phyloP scores from a whole-genome alignment of 2,329 filamentous ascomycete genomes.

The Sordariomycetes sp. region DNA sequence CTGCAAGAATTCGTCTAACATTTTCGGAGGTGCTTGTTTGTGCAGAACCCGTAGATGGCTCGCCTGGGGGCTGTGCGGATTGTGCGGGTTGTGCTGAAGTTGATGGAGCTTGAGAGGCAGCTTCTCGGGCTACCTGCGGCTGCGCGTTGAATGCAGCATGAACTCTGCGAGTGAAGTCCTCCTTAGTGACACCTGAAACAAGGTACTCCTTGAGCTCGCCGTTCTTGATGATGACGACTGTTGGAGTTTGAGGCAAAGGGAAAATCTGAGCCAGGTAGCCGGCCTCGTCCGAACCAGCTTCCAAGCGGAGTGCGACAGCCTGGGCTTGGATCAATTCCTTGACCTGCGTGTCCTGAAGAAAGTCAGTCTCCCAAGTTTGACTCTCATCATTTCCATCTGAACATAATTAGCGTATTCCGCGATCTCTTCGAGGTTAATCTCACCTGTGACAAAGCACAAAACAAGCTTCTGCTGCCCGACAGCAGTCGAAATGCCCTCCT shows the following conservation, averaged over 20 bases:
- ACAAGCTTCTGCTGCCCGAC: constrained; percentile 70
- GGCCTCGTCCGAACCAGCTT: constrained; percentile 69
- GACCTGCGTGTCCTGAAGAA: constrained; percentile 28
- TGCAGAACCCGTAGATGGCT: background rate
- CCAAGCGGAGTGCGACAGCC: constrained; percentile 61
- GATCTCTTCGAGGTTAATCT: too few species aligned
- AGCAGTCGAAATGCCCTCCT: constrained; percentile 70
- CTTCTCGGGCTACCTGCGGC: constrained; percentile 7
- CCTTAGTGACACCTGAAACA: constrained; percentile 50
- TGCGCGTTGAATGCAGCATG: constrained; percentile 21
- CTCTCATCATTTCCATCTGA: too few species aligned
- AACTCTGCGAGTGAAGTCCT: constrained; percentile 51
- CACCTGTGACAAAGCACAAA: constrained; percentile 80
- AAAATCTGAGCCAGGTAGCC: constrained; percentile 76
- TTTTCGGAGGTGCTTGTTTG: constrained; percentile 15
- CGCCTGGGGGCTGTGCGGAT: constrained; percentile 2
- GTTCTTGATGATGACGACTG: constrained; percentile 71
- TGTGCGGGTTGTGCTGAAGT: constrained; percentile 3
- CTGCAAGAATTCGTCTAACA: constrained; percentile 32
- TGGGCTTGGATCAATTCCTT: constrained; percentile 46
- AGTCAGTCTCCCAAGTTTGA: too few species aligned
- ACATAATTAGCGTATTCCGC: too few species aligned
- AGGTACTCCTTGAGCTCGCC: constrained; percentile 73
- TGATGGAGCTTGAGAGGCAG: constrained; percentile 8
- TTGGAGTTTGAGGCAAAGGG: constrained; percentile 68